Base-by-base conservation (phyloP, 2,329 filamentous ascomycete genomes). In the Monilinia polystroma region DNA sequence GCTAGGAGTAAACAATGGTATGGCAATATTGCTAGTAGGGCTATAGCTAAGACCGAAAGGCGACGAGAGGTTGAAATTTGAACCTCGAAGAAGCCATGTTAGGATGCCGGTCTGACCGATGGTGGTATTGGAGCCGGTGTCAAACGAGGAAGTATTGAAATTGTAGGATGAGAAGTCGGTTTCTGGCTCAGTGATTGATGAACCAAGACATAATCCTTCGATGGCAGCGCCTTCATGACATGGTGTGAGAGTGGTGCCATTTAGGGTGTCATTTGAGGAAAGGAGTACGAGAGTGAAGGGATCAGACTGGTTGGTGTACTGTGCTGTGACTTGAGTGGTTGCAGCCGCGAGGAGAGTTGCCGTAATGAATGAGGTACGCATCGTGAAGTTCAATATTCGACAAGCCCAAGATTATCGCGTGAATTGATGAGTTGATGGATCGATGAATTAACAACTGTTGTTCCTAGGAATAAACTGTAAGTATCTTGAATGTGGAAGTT, bases 141-240 rank as follows among this genome's bases (percentile, higher is more conserved):
- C 41, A 10, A 26, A 66, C 64, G 69, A 73, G 56, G 66, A 71
- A 49, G 72, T 67, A 64, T 73, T 73, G 68, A 72, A 72, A 32
- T 62, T 72, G 70, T 67, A 75, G 29, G 67, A 47, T 14, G 66
- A 29, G 45, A 54, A 66, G 51, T 73, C 68, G 60, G 68, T 59
- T 68, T 72, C 49, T 70, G 68, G 52, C 20, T 51, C 51, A 47
- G 54, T 59, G 60, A 66, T 45, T 12, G 32, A 58, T 54, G 72
- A 67, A 58, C 71, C 67, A 23, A 80, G 68, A 69, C 81, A 83
- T 65, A 83, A 78, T 14, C 75, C 77, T 71, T 82, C 81, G 64
- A 83, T 81, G 5, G 77, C 81, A 26, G 81, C 81, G 41, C 81
- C 81, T 67, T 78, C 76, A 71, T 83, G 81, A 73, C 81, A 83